phyloP scores from a whole-genome alignment of 306 rosid species.

The Arachis hypogaea region DNA sequence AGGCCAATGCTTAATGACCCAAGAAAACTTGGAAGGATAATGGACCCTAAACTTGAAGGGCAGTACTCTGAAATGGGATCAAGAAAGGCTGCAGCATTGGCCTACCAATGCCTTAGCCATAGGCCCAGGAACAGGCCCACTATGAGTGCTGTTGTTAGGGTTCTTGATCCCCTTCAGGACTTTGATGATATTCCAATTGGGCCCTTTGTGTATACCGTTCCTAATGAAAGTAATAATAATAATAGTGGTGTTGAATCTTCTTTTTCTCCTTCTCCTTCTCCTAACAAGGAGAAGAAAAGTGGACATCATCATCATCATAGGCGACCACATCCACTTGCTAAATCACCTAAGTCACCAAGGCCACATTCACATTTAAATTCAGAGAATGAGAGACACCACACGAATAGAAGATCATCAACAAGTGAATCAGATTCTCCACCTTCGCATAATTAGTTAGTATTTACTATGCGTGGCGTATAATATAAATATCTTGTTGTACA shows the following conservation, averaged over 20 bases:
- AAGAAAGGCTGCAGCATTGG: conserved; percentile 80
- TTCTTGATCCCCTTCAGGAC: conserved; percentile 70
- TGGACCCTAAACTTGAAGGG: conserved; percentile 86
- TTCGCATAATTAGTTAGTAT: conserved; percentile 29
- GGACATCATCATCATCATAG: conserved; percentile 26
- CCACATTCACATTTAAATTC: conserved; percentile 21
- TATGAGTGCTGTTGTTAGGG: conserved; percentile 68
- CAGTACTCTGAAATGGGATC: conserved; percentile 73
- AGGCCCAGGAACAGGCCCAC: conserved; percentile 75
- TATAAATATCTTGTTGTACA: background rate
- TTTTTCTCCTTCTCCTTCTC: background rate
- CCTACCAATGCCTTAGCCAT: conserved; percentile 80
- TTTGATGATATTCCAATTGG: conserved; percentile 69
- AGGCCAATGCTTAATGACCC: conserved; percentile 76
- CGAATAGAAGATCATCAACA: background rate
- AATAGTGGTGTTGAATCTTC: too few species aligned
- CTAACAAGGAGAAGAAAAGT: conserved; percentile 39
- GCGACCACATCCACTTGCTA: conserved; percentile 35
- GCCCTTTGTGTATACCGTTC: conserved; percentile 70
- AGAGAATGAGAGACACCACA: conserved; percentile 34
- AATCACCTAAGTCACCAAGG: conserved; percentile 53
- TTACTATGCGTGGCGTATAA: background rate
- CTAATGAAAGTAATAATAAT: conserved; percentile 1
- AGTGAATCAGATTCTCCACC: conserved; percentile 52
- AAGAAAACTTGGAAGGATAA: conserved; percentile 59